Conservation (phyloP, 768 basidiomycete genomes). For the Tephrocybe sp. region DNA sequence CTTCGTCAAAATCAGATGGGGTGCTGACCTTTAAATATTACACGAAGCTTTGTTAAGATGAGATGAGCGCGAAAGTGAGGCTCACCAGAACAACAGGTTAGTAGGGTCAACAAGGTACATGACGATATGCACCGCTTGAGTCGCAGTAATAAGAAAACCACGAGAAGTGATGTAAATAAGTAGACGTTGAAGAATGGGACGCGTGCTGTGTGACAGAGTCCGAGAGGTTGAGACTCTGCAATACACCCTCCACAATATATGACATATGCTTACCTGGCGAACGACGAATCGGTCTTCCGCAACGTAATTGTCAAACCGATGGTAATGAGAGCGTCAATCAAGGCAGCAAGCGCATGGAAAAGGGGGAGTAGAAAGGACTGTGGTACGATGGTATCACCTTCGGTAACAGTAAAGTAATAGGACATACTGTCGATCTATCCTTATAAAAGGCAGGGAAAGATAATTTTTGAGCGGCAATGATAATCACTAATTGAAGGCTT, state of each 20-base stretch:
- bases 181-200: slow-evolving; percentile 8
- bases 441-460: no score
- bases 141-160: slow-evolving; percentile 5
- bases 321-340: slow-evolving; percentile 10
- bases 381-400: no score
- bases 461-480: not conserved
- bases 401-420: no score
- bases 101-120: slow-evolving; percentile 8
- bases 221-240: not conserved
- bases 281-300: not conserved
- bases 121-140: slow-evolving; percentile 10
- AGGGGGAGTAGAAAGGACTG: not conserved
- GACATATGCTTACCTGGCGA: not conserved
- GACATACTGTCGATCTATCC: no score
- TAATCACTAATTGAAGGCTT: not conserved
- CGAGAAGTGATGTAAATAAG: slow-evolving; percentile 9
- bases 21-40: no score
- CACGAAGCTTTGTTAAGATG: no score
- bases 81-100: slow-evolving; percentile 6
- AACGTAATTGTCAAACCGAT: slow-evolving; percentile 2
- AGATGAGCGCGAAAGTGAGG: no score
- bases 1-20: no score
- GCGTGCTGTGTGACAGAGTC: not conserved
- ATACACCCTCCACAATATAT: no score
- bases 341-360: slow-evolving; percentile 2